Evolutionary conservation across 306 rosid genomes (phyloP), one percentile per base, ranked within the genome.

Genomic region (Vicia sativa): DNA sequence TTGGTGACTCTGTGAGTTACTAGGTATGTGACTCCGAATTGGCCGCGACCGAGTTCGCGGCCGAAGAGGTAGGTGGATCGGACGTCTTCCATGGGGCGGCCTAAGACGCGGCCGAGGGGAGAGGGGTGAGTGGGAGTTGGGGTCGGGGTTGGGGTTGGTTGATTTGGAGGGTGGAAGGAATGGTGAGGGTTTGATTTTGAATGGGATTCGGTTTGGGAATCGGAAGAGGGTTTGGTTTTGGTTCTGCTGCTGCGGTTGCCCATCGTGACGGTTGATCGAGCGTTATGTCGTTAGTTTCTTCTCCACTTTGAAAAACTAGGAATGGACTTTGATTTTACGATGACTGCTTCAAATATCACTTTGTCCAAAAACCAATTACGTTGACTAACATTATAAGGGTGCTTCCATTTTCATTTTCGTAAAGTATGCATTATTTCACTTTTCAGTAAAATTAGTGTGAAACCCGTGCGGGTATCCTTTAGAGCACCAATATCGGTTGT

Each of bases 11-110:
- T 90, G 82, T 93, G 86, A 2, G 89, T 90, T 19, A 86, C 97
- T 0, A 90, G 63, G 70, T 93, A 90, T 14, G 97, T 93, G 0
- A 93, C 89, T 29, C 99, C 99, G 72, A 90, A 93, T 53, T 93
- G 99, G 26, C 99, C 99, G 0, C 96, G 99, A 12, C 99, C 99
- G 5, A 93, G 87, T 62, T 93, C 97, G 15, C 99, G 95, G 39
- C 95, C 95, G 74, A 93, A 93, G 52, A 63, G 75, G 85, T 88
- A 93, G 37, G 60, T 65, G 6, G 90, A 75, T 5, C 99, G 85
- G 26, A 90, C 83, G 66, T 93, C 99, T 65, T 87, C 92, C 79
- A 90, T 70, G 54, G 95, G 97, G 12, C 86, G 85, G 76, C 92
- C 87, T n/a, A 93, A 75, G 42, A 93, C 87, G 1, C 96, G 93